phyloP scores from a whole-genome alignment of 202 grass and related monocot genomes.

The Saccharum hybrid region DNA sequence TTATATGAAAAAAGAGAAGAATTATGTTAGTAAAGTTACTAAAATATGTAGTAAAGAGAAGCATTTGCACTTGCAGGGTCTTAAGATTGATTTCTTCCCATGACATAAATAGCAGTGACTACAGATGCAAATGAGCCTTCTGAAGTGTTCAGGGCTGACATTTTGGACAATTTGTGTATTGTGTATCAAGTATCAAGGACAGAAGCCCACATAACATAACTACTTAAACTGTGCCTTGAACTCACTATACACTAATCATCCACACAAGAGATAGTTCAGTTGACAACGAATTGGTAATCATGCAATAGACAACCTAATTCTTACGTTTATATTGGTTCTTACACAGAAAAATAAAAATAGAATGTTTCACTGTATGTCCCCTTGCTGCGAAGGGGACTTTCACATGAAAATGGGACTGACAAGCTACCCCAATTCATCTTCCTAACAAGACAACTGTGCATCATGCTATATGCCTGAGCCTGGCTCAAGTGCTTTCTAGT shows the following conservation, averaged over 20 bases:
- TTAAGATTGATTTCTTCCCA: not conserved
- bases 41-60: too few relatives aligned
- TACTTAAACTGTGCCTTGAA: not conserved
- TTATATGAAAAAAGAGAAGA: too few relatives aligned
- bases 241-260: not conserved
- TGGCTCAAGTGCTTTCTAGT: not conserved
- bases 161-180: not conserved
- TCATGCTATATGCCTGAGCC: not conserved
- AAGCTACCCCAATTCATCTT: not conserved
- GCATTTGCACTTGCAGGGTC: too few relatives aligned
- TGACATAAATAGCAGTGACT: not conserved
- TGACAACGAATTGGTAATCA: not conserved
- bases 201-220: too few relatives aligned
- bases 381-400: not conserved
- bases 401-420: not conserved
- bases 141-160: not conserved
- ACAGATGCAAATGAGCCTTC: not conserved
- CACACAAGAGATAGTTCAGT: not conserved
- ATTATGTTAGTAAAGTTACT: too few relatives aligned
- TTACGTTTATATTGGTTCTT: too few relatives aligned
- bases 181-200: too few relatives aligned
- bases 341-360: not conserved
- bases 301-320: too few relatives aligned
- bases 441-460: too few relatives aligned
- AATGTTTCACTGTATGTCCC: not conserved